Percentiles rank a stretch among this genome's conserved stretches.
phyloP scores from a whole-genome alignment of 2,329 filamentous ascomycete genomes.

The Teratosphaeria nubilosa region DNA sequence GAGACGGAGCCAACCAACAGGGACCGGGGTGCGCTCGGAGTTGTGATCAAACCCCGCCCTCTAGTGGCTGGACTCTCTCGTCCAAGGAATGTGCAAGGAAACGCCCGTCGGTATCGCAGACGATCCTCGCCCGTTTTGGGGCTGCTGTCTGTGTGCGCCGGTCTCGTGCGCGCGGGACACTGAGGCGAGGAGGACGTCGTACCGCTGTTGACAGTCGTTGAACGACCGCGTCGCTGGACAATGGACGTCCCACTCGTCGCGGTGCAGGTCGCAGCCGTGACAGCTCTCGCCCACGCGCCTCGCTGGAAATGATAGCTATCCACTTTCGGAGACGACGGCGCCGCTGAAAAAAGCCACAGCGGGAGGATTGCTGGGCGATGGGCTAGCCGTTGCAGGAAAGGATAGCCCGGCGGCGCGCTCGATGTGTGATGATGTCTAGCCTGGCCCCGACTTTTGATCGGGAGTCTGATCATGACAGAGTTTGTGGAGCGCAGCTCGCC shows the following conservation, averaged over 20 bases:
- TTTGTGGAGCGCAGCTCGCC: slow-evolving; percentile 3
- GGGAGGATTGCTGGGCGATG: slow-evolving; percentile 4
- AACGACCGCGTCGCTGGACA: too few relatives aligned
- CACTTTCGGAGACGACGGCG: not conserved
- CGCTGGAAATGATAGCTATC: not conserved
- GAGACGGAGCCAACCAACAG: slow-evolving; percentile 10
- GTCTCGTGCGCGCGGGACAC: not conserved
- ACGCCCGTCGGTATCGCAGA: not conserved
- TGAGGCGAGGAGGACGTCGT: not conserved
- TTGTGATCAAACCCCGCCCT: not conserved
- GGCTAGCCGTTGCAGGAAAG: slow-evolving; percentile 2
- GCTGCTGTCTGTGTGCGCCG: not conserved
- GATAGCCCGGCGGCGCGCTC: not conserved
- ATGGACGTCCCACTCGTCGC: not conserved
- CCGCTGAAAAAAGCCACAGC: slow-evolving; percentile 3
- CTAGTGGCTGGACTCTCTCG: not conserved
- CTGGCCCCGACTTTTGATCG: not conserved
- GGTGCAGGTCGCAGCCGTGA: not conserved
- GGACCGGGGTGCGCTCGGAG: not conserved
- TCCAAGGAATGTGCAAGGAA: not conserved
- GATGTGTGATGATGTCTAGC: not conserved
- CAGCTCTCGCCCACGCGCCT: not conserved
- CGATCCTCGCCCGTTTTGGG: not conserved
- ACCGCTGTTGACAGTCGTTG: not conserved
- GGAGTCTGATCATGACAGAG: not conserved